phyloP scores from a whole-genome alignment of 2,329 filamentous ascomycete genomes.

The Botrytis fabae region DNA sequence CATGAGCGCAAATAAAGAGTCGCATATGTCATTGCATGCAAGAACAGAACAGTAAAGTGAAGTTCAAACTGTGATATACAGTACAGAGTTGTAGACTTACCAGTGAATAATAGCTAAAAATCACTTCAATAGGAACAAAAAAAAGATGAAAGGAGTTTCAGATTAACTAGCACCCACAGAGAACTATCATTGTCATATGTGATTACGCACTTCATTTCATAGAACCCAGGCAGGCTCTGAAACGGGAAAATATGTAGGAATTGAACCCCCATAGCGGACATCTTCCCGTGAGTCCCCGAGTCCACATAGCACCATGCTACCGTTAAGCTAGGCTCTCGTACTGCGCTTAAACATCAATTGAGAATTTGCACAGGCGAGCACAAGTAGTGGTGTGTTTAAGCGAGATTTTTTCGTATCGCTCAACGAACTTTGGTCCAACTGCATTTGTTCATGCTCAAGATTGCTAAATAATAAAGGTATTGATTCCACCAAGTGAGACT shows the following conservation, averaged over 20 bases:
- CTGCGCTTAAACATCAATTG: neutral
- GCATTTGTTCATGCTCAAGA: neutral
- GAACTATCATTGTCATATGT: neutral
- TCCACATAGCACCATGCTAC: neutral
- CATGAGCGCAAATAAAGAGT: no score
- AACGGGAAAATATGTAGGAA: neutral
- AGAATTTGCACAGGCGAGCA: neutral
- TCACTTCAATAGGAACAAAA: rapidly evolving
- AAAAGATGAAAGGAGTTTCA: neutral
- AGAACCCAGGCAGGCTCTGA: neutral
- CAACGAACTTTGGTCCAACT: neutral
- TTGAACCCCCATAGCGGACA: neutral
- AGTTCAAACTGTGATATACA: no score
- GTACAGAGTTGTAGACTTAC: neutral
- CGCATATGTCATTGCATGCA: neutral
- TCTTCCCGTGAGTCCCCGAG: neutral
- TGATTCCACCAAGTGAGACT: neutral
- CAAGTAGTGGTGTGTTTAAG: neutral
- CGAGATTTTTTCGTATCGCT: neutral
- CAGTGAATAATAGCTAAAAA: neutral
- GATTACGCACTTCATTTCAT: neutral
- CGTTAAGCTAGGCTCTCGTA: neutral
- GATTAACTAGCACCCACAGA: neutral
- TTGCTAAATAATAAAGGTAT: rapidly evolving
- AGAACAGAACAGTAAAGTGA: no score